A percentile compares a stretch with the other conserved stretches of the same genome.
phyloP scores from a whole-genome alignment of 1,139 yeast species.

The Hyphopichia khmerensis region DNA sequence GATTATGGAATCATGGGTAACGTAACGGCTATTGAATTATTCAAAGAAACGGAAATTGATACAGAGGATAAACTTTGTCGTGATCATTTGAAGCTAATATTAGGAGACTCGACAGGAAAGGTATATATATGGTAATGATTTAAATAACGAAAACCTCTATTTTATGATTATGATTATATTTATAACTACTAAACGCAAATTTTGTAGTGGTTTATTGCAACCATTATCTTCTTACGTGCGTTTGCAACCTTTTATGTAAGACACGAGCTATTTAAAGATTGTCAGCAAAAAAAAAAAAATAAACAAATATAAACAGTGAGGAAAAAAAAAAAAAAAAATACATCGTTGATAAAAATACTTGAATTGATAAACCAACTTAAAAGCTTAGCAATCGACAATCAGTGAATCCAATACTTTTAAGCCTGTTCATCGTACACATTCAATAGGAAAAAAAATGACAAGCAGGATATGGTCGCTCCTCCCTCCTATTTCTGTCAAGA shows the following conservation, averaged over 20 bases:
- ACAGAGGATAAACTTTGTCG: conserved; percentile 35
- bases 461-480: conserved; percentile 5
- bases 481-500: conserved; percentile 33
- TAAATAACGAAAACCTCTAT: too few relatives aligned
- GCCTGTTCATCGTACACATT: too few relatives aligned
- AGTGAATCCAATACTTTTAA: too few relatives aligned
- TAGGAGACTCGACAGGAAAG: conserved; percentile 42
- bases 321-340: background rate
- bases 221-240: too few relatives aligned
- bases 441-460: too few relatives aligned
- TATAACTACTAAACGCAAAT: too few relatives aligned
- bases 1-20: conserved; percentile 13
- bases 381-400: too few relatives aligned
- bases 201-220: too few relatives aligned
- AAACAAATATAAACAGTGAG: background rate
- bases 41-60: conserved; percentile 33
- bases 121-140: conserved; percentile 28
- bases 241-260: too few relatives aligned
- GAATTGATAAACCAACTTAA: background rate
- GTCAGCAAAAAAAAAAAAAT: too few relatives aligned
- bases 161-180: background rate
- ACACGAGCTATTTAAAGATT: too few relatives aligned
- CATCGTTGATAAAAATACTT: background rate
- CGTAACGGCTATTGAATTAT: conserved; percentile 27
- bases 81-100: conserved; percentile 29